Evolutionary conservation across 2,329 filamentous ascomycete species (phyloP), one percentile per base, ranked within the genome.

Genomic region (Trichoderma sp.): DNA sequence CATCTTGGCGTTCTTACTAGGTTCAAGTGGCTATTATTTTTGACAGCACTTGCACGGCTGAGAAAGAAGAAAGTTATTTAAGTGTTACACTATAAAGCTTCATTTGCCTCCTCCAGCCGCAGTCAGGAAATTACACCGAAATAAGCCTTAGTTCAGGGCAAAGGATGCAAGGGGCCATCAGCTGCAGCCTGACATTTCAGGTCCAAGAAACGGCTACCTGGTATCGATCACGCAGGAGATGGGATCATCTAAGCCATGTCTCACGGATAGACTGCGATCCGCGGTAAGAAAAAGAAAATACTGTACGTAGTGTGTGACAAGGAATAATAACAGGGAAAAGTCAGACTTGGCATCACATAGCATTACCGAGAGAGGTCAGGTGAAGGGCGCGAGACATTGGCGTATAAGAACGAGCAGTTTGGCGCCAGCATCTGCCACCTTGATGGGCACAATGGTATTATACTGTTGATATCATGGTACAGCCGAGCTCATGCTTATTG

Each of bases 201-300:
- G 14, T 8, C n/a, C n/a, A n/a, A 49, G 62, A 57, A 21, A 57
- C 52, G 62, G 47, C 21, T 47, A 57, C 52, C 62, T 19, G 62
- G 53, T 49, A 33, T 56, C 62, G 14, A 14, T 33, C 53, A 49
- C 8, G 24, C 31, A 47, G 53, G 53, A n/a, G n/a, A 35, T 56
- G 24, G 19, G 24, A 27, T 29, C 27, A 16, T 13, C 40, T 16
- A 67, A 59, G 16, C 49, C 63, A 59, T 67, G 63, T 67, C 29
- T 67, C 11, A 59, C 49, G 24, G 49, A 40, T 14, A 21, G 1
- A 27, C 10, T 59, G 21, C 40, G 14, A 37, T 67, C 40, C 29
- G 19, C 3, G 27, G 35, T 2, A 49, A 14, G 19, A 19, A 56
- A 43, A 43, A 47, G 29, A 27, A 53, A 31, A n/a, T 24, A n/a